Percentiles rank a stretch among this genome's conserved stretches.
These are phyloP conservation scores for Metarhizium robertsii DNA, from an alignment of 2,329 filamentous ascomycete species.

Conservation along the genomic window DNA sequence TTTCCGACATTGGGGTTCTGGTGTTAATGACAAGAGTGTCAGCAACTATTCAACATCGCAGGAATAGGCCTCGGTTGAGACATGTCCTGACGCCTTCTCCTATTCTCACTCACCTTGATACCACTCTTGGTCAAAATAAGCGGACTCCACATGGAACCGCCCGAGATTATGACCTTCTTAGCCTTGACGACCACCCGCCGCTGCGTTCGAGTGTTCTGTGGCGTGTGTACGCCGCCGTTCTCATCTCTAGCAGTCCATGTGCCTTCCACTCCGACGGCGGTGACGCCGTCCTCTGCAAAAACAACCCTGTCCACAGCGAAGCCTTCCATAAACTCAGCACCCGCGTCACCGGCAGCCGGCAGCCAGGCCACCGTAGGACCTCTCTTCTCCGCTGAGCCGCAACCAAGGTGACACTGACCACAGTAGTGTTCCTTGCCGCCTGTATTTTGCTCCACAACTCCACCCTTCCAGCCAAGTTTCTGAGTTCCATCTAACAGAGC, in stretches of 20 bases:
- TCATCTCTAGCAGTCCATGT: constrained; percentile 65
- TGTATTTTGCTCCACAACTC: constrained; percentile 69
- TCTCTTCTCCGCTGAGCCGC: constrained; percentile 62
- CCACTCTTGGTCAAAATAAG: constrained; percentile 70
- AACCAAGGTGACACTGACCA: constrained; percentile 53
- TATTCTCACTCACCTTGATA: constrained; percentile 42
- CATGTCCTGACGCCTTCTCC: not conserved
- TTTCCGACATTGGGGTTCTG: constrained; percentile 71
- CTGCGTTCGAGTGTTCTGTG: constrained; percentile 34
- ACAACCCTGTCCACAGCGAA: constrained; percentile 62
- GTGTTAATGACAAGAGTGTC: constrained; percentile 4
- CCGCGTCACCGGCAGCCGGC: constrained; percentile 67
- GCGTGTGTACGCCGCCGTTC: constrained; percentile 46
- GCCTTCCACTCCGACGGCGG: constrained; percentile 63
- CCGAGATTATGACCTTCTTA: constrained; percentile 70
- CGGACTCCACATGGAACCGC: constrained; percentile 69
- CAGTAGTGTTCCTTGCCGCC: constrained; percentile 66
- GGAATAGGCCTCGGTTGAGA: not conserved
- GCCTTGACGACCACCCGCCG: constrained; percentile 65
- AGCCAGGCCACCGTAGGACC: constrained; percentile 71
- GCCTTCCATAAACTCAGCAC: constrained; percentile 77
- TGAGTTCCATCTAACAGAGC: constrained; percentile 66
- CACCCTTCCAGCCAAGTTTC: constrained; percentile 63
- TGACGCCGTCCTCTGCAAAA: constrained; percentile 50
- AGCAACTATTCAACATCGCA: constrained; percentile 6